Base-by-base conservation (phyloP, 768 basidiomycete species). In the Coprinopsis sp. region DNA sequence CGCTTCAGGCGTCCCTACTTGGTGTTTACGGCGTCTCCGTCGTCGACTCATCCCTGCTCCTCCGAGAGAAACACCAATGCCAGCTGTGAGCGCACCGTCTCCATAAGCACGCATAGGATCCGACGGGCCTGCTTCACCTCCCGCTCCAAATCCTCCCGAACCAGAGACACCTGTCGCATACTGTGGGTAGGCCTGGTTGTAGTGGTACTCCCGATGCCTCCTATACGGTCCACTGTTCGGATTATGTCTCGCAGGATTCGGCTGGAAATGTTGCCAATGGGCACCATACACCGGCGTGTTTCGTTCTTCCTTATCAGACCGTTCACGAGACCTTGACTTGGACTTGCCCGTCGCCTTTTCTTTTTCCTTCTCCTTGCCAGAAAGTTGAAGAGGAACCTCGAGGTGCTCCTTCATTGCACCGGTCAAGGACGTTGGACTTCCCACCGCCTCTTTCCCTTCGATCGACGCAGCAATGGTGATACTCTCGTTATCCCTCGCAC, bases 1-100 rank as follows among this genome's bases (percentile, higher is more conserved):
- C 48, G 36, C 25, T 50, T 51, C 14, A 54, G 1, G 57, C 59
- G 43, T 61, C 59, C 33, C 40, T 37, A 41, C 58, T 58, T 42
- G 41, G 43, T 33, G 29, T 38, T 37, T 37, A 49, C 42, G 33
- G 30, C 11, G 53, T 41, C 4, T 46, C 42, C 38, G 16, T 33
- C 13, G 43, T 33, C 37, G 24, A n/a, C 19, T 34, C 6, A 7
- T 19, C 18, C 16, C 19, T 23, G 37, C 37, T 13, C 18, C n/a
- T n/a, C n/a, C n/a, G n/a, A n/a, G n/a, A n/a, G n/a, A n/a, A n/a
- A n/a, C n/a, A n/a, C n/a, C n/a, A n/a, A n/a, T n/a, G n/a, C n/a
- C n/a, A n/a, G n/a, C n/a, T n/a, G n/a, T n/a, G n/a, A n/a, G n/a
- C n/a, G n/a, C n/a, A n/a, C n/a, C n/a, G n/a, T n/a, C n/a, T n/a